A percentile compares a stretch with the other conserved stretches of the same genome.
Conservation (phyloP, 1,284 basidiomycete species). For the Ceratobasidium sp. region DNA sequence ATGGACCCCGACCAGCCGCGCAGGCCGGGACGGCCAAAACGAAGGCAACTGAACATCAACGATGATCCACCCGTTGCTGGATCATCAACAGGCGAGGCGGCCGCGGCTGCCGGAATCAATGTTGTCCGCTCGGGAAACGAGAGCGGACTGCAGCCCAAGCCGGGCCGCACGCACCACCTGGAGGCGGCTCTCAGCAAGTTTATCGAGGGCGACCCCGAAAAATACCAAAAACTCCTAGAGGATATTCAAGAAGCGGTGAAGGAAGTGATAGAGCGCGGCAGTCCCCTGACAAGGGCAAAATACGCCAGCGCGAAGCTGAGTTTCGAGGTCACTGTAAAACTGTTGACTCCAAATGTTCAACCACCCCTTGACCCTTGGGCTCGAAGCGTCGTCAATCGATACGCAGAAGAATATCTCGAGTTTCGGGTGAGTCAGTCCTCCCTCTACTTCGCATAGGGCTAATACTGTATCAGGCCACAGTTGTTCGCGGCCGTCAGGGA, state of each 20-base stretch:
- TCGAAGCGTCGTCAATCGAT: not conserved
- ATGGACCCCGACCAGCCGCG: too few species aligned
- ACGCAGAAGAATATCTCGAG: not conserved
- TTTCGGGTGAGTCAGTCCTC: not conserved
- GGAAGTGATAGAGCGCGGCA: not conserved
- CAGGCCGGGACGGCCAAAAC: too few species aligned
- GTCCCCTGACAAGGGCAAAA: not conserved
- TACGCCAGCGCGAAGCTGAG: not conserved
- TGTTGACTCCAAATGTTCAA: not conserved
- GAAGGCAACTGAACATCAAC: too few species aligned
- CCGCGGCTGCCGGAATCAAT: too few species aligned
- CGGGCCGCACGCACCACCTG: too few species aligned
- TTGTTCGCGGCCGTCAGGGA: not conserved
- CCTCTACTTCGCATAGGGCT: not conserved
- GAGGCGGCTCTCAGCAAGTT: too few species aligned
- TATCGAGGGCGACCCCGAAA: too few species aligned
- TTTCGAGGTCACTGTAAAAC: not conserved
- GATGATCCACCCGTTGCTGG: too few species aligned
- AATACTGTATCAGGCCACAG: not conserved
- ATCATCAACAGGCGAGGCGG: too few species aligned
- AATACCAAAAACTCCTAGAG: not conserved
- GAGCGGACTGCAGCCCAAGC: too few species aligned
- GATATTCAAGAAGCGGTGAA: not conserved
- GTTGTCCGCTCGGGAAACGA: too few species aligned
- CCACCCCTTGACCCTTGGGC: not conserved